These are phyloP conservation scores for Larix kaempferi DNA, from an alignment of 75 land plant genomes.

Conservation along the genomic window DNA sequence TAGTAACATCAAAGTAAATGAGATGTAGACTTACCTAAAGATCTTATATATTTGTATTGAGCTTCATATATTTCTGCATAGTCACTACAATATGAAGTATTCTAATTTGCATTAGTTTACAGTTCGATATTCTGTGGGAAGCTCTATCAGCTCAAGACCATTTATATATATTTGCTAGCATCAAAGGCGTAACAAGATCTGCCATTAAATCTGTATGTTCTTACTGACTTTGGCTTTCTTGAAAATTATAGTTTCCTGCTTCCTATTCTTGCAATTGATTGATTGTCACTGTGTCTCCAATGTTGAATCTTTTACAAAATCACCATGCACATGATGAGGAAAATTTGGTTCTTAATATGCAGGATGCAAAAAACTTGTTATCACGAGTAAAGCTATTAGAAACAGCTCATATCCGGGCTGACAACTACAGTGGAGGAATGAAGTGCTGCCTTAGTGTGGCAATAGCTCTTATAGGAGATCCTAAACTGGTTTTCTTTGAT, in stretches of 20 bases:
- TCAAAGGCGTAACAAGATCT: slow-evolving; percentile 22
- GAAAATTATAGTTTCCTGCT: no score
- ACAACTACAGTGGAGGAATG: slow-evolving; percentile 33
- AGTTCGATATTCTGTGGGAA: slow-evolving; percentile 30
- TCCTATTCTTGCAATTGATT: no score
- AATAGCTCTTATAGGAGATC: slow-evolving; percentile 33
- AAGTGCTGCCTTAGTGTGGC: slow-evolving; percentile 32
- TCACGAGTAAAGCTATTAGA: slow-evolving; percentile 11
- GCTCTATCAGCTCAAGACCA: slow-evolving; percentile 20
- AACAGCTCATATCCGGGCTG: slow-evolving; percentile 5
- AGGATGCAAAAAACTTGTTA: slow-evolving; percentile 12
- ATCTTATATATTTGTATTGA: not conserved
- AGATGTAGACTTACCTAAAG: not conserved
- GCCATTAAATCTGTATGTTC: slow-evolving; percentile 18
- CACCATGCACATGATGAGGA: not conserved
- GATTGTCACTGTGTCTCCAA: no score
- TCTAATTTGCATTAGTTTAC: not conserved
- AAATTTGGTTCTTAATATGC: not conserved
- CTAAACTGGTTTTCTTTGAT: slow-evolving; percentile 30
- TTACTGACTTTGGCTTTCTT: no score
- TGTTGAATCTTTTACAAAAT: no score
- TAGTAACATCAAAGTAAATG: not conserved
- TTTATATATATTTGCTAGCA: slow-evolving; percentile 23
- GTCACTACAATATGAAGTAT: not conserved
- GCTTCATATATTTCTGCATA: not conserved